Evolutionary conservation across 1,284 basidiomycete species (phyloP), one percentile per base, ranked within the genome.

Genomic region (Cutaneotrichosporon cyanovorans): DNA sequence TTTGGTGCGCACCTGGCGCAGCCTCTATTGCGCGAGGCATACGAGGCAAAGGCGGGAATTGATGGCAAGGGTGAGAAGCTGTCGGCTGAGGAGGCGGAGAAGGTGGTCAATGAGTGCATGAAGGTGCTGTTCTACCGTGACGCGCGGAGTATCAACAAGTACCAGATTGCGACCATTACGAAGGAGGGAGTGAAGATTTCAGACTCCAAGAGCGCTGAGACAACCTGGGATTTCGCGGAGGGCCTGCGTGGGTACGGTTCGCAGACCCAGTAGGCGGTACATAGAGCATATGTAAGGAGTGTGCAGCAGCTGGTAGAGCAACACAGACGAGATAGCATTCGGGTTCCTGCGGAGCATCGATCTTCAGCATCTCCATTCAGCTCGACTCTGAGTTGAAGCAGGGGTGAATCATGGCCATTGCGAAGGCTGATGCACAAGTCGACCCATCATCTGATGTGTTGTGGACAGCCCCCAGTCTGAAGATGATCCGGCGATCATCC

Each of bases 61-160:
- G 90, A 98, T 69, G 87, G 87, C 3, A 74, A 76, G 19, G 86
- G 91, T 60, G 77, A 84, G 37, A 72, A 74, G 5, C 73, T 97
- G 47, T 84, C 82, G 0, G 85, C 87, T 61, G 83, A 82, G 25
- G 80, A 91, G 54, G 95, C 90, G 12, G 77, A 80, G 44, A 75
- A 78, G 59, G 84, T 96, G 53, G 66, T 99, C 40, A 80, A 87
- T 62, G 81, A 87, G 45, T 84, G 86, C 68, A 87, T 99, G 84
- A 84, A 84, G 61, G 92, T 98, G 11, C 77, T 99, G 44, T 98
- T 85, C 75, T 99, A 99, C 74, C 82, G 93, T 39, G 95, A 99
- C 65, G 93, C 93, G 2, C 80, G 95, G 62, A 90, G 86, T 75
- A 75, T 95, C 70, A 89, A 98, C 78, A 92, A 97, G 90, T 98